Percentiles rank a stretch among this genome's conserved stretches.
These are phyloP conservation scores for Eutrema japonicum DNA, from an alignment of 345 rosid genomes.

Conservation along the genomic window DNA sequence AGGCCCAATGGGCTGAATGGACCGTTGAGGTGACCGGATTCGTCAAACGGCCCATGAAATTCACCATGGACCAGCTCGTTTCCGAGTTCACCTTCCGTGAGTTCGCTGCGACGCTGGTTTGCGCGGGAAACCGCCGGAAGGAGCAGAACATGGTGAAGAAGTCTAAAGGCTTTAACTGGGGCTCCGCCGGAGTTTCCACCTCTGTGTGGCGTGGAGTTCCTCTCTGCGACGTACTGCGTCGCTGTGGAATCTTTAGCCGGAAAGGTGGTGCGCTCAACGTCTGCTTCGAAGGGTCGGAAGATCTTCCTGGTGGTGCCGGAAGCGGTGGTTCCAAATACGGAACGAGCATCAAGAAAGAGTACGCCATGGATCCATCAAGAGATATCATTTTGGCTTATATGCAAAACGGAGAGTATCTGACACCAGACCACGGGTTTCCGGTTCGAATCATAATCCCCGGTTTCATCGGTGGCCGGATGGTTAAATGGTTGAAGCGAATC, in stretches of 20 bases:
- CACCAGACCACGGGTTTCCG: slow-evolving; percentile 93
- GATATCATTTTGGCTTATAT: slow-evolving; percentile 85
- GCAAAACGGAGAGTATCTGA: slow-evolving; percentile 84
- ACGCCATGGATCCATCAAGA: slow-evolving; percentile 82
- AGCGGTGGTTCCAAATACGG: slow-evolving; percentile 91
- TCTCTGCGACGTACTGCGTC: slow-evolving; percentile 58
- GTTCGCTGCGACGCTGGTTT: slow-evolving; percentile 71
- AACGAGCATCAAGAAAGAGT: slow-evolving; percentile 68
- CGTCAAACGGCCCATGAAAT: slow-evolving; percentile 59
- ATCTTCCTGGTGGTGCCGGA: slow-evolving; percentile 87
- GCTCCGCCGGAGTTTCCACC: slow-evolving; percentile 74
- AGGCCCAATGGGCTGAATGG: slow-evolving; percentile 74
- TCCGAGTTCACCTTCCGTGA: slow-evolving; percentile 65
- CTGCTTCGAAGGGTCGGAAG: slow-evolving; percentile 94
- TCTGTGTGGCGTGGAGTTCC: slow-evolving; percentile 87
- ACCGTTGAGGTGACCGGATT: slow-evolving; percentile 73
- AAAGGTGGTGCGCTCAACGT: slow-evolving; percentile 68
- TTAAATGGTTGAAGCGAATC: slow-evolving; percentile 85
- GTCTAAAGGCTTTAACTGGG: slow-evolving; percentile 93
- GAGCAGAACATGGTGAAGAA: slow-evolving; percentile 91
- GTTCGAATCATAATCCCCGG: slow-evolving; percentile 85
- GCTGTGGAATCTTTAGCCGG: slow-evolving; percentile 65
- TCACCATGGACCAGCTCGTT: slow-evolving; percentile 83
- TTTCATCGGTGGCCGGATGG: slow-evolving; percentile 93
- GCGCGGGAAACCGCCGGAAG: slow-evolving; percentile 91